These are phyloP conservation scores for Erythrophleum ivorense DNA, from an alignment of 331 rosid genomes.

Conservation along the genomic window DNA sequence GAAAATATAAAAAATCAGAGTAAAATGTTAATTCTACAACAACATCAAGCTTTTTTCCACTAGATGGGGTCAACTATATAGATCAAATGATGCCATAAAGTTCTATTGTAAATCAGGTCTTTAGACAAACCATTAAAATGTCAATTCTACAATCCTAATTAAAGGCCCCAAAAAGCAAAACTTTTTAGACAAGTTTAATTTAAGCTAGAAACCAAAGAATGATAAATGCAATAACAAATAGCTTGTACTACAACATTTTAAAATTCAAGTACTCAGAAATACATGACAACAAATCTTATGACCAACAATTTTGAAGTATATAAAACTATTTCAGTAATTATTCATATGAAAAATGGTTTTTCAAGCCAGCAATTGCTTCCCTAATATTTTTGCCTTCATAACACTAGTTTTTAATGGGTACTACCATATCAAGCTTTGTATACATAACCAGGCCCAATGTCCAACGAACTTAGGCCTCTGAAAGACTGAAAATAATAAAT, in stretches of 20 bases:
- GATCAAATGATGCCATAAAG: too few relatives aligned
- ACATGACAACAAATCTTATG: not conserved
- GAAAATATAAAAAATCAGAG: slow-evolving; percentile 1
- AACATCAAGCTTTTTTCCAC: too few relatives aligned
- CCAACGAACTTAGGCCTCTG: not conserved
- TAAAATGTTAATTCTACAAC: slow-evolving; percentile 8
- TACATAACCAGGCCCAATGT: not conserved
- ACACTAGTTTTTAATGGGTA: slow-evolving; percentile 13
- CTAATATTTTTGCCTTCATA: not conserved
- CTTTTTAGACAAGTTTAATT: not conserved
- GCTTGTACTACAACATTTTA: not conserved
- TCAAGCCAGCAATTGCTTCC: not conserved
- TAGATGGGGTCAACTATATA: too few relatives aligned
- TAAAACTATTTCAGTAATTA: not conserved
- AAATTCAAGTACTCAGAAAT: not conserved
- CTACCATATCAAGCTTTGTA: slow-evolving; percentile 1
- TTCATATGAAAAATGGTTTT: not conserved
- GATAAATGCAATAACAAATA: not conserved
- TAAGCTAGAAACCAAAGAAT: not conserved
- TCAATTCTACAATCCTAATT: not conserved
- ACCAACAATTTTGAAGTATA: slow-evolving; percentile 7
- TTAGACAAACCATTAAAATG: not conserved
- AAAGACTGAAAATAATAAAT: slow-evolving; percentile 1
- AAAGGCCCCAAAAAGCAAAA: not conserved
- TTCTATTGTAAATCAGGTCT: too few relatives aligned